Evolutionary conservation across 176 grass and related monocot genomes (phyloP), one percentile per base, ranked within the genome.

Genomic region (Echinochloa phyllopogon): DNA sequence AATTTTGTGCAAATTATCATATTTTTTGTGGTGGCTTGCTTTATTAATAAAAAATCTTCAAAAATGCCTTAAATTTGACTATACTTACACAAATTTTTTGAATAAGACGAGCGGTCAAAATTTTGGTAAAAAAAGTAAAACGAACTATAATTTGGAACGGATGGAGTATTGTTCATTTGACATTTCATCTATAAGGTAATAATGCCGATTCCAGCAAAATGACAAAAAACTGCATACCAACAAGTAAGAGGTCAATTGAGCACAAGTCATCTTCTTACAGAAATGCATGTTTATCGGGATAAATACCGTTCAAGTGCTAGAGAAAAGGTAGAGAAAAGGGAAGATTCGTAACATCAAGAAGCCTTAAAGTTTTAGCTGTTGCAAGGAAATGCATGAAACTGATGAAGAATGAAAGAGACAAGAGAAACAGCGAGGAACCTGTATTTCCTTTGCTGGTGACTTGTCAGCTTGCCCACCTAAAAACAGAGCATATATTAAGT

Each of bases 351-450:
- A 17, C 11, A 83, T 73, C 21, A 10, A 77, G 18, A 16, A 16
- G n/a, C 33, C 49, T 49, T 16, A 80, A 84, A 75, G 18, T 58
- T 13, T 62, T 47, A 59, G 29, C 13, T 60, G 8, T 65, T 75
- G 52, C 55, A 23, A 67, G 24, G 4, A 85, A 81, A 48, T 37
- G 6, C 38, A 77, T 36, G 40, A 82, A 62, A 47, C 73, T 69
- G 8, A 49, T 17, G 25, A 77, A 72, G 8, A 59, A 72, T 66
- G 7, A 39, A 80, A 74, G 29, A 38, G 49, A 59, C 17, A 25
- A 57, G 56, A 72, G 73, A 64, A 72, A 63, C 20, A 82, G 14
- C 1, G 8, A 48, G 10, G 55, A 73, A 90, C 88, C 88, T 90
- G 88, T 36, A 36, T 15, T 79, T 87, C 88, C 11, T 74, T 83